Evolutionary conservation across 495 filamentous ascomycete species (phyloP), one percentile per base, ranked within the genome.

Genomic region (Talaromyces liani): DNA sequence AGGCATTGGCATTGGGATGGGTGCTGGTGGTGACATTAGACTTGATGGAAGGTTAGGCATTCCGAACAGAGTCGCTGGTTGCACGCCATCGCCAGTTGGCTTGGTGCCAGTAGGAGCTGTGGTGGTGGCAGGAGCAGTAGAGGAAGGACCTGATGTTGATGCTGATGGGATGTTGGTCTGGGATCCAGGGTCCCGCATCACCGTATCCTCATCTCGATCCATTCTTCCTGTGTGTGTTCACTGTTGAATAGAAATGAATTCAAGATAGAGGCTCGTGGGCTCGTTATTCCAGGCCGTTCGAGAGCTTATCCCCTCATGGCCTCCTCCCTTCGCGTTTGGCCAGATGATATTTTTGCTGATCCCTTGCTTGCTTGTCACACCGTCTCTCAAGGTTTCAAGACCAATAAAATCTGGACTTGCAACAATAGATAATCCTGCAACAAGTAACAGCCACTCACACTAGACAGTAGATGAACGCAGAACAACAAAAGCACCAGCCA

Each of bases 191-290:
- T 78, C 71, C 25, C 71, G 69, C 78, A 79, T 80, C 12, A 78
- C 64, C 20, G 70, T 75, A 63, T 80, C 77, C 62, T 78, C 72
- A 65, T 77, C 77, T 27, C 67, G 70, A 56, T 71, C 73, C 73
- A 77, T 77, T 4, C 53, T 66, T 60, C 8, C 31, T 6, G 5
- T 22, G 1, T 36, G 14, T 53, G 22, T 27, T 5, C 27, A 27
- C 27, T 27, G 27, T 27, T 27, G 29, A 56, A 22, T 14, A 49
- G 14, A 29, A 61, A 61, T 45, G 9, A 49, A 49, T 49, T 16
- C 9, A 58, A 58, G 56, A 58, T 18, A 29, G 27, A 27, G 27
- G 20, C 47, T 53, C 22, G n/a, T 20, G 24, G 56, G 51, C 51
- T 55, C 9, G 51, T 55, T 16, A 2, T 58, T 36, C 16, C 22